phyloP scores from a whole-genome alignment of 768 basidiomycete genomes.

The Amyloporia xantha region DNA sequence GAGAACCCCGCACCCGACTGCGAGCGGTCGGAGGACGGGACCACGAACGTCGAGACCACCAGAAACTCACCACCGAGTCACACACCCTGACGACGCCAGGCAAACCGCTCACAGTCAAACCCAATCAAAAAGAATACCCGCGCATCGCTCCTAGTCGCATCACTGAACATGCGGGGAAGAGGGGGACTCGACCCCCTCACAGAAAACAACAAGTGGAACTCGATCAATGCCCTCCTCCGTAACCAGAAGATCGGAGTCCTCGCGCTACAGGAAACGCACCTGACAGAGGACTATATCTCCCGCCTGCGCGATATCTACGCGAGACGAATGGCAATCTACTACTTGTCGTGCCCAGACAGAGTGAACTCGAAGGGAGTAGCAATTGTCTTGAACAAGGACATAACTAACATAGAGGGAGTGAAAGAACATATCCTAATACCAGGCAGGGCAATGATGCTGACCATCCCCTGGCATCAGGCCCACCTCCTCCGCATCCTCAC shows the following conservation, averaged over 20 bases:
- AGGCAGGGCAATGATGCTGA: slow-evolving; percentile 3
- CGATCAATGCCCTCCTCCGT: slow-evolving; percentile 10
- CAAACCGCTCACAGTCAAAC: too few relatives aligned
- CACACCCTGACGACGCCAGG: too few relatives aligned
- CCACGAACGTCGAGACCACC: too few relatives aligned
- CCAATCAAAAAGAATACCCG: background rate
- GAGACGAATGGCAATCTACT: background rate
- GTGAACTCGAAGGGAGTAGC: background rate
- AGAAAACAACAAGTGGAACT: too few relatives aligned
- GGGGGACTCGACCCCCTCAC: too few relatives aligned
- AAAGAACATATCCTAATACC: background rate
- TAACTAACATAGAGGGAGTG: background rate
- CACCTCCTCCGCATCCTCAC: slow-evolving; percentile 21
- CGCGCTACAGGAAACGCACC: slow-evolving; percentile 12
- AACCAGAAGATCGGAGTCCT: slow-evolving; percentile 10
- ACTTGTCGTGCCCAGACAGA: background rate
- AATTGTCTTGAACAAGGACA: background rate
- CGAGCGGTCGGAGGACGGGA: too few relatives aligned
- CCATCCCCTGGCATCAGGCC: slow-evolving; percentile 1
- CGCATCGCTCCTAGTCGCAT: background rate
- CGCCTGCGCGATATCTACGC: background rate
- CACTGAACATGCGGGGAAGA: background rate
- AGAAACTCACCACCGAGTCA: too few relatives aligned
- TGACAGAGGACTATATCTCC: background rate
- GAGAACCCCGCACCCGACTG: too few relatives aligned